phyloP scores from a whole-genome alignment of 2,329 filamentous ascomycete genomes.

The Beauveria sp. region DNA sequence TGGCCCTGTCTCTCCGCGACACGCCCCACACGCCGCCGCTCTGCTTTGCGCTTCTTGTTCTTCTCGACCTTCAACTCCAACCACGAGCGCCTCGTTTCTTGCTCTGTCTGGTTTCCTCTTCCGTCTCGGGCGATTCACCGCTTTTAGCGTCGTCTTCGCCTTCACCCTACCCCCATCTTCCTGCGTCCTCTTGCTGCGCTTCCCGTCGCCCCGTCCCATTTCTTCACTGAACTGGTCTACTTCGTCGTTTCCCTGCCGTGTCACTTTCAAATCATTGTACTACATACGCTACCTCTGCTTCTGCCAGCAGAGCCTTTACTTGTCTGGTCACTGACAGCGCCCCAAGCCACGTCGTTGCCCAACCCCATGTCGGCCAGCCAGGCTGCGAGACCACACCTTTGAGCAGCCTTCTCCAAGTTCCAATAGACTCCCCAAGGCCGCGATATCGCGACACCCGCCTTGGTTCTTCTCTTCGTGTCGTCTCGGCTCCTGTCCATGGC shows the following conservation, averaged over 20 bases:
- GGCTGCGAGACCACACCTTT: slow-evolving; percentile 2
- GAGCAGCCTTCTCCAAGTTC: background rate
- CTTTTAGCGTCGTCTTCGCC: background rate
- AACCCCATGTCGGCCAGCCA: slow-evolving; percentile 7
- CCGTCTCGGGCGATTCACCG: slow-evolving; percentile 1
- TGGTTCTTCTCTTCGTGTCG: slow-evolving; percentile 2
- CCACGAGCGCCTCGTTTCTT: slow-evolving; percentile 5
- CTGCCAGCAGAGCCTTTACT: background rate
- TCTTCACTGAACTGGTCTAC: background rate
- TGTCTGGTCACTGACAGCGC: slow-evolving; percentile 4
- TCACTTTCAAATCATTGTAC: slow-evolving; percentile 7
- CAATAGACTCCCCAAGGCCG: slow-evolving; percentile 6
- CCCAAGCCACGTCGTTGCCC: slow-evolving; percentile 8
- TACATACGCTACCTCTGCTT: background rate
- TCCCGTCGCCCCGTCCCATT: slow-evolving; percentile 1
- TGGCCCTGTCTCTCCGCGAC: slow-evolving; percentile 6
- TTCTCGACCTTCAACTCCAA: slow-evolving; percentile 1
- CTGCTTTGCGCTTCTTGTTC: slow-evolving; percentile 3
- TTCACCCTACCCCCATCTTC: background rate
- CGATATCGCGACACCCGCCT: slow-evolving; percentile 5
- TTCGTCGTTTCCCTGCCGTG: slow-evolving; percentile 5
- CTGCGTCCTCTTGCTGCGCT: slow-evolving; percentile 3
- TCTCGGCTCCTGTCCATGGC: slow-evolving; percentile 11
- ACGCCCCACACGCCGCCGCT: slow-evolving; percentile 6
- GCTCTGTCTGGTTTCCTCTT: slow-evolving; percentile 1